phyloP scores from a whole-genome alignment of 2,329 filamentous ascomycete genomes.

The Fusarium pseudonygamai region DNA sequence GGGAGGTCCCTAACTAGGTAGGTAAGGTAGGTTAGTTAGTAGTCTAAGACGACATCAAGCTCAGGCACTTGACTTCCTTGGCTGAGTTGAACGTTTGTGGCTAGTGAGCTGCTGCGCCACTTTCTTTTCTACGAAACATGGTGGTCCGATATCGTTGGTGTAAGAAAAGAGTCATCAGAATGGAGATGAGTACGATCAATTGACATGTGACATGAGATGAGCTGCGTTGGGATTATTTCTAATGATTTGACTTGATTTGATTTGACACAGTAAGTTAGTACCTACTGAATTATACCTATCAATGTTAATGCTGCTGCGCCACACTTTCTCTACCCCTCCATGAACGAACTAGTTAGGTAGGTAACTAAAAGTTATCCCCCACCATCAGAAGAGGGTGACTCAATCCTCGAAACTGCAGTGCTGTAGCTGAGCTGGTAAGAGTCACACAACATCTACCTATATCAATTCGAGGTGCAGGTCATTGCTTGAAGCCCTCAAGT shows the following conservation, averaged over 20 bases:
- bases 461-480: conserved; percentile 36
- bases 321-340: conserved; percentile 36
- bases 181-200: background rate
- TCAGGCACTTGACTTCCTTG: background rate
- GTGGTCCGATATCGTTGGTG: conserved; percentile 6
- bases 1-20: background rate
- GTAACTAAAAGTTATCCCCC: conserved; percentile 29
- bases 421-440: background rate
- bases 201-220: background rate
- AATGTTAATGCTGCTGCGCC: background rate
- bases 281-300: background rate
- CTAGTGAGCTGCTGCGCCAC: conserved; percentile 1
- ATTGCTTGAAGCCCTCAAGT: conserved; percentile 47
- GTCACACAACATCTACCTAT: conserved; percentile 30
- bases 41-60: conserved; percentile 18
- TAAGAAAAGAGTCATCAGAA: background rate
- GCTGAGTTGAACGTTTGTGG: conserved; percentile 1
- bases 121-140: background rate
- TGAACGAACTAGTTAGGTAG: background rate
- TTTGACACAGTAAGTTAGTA: background rate
- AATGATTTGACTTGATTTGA: background rate
- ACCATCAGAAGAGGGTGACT: conserved; percentile 35
- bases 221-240: background rate
- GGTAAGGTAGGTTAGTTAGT: too few relatives aligned
- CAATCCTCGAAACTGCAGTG: conserved; percentile 35